These are phyloP conservation scores for Psilocybe cubensis DNA, from an alignment of 768 basidiomycete genomes.

Conservation along the genomic window DNA sequence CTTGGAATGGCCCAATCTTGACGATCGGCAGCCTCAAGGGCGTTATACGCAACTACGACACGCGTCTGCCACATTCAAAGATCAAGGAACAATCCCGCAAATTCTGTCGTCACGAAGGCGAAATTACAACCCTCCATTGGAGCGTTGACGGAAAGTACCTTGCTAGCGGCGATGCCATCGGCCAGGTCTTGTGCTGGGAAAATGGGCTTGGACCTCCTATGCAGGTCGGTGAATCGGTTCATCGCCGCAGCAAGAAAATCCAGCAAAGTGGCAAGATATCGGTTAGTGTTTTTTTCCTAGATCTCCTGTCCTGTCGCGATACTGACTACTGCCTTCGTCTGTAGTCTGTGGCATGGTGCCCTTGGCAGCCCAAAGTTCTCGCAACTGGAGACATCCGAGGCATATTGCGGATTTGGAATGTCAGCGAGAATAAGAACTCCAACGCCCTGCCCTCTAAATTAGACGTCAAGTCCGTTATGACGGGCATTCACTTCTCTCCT, in stretches of 20 bases:
- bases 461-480: conserved; percentile 63
- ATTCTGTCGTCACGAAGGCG: conserved; percentile 67
- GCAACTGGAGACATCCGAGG: conserved; percentile 66
- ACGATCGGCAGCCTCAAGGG: conserved; percentile 71
- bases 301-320: neutral
- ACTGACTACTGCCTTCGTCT: neutral
- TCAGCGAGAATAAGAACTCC: conserved; percentile 26
- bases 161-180: conserved; percentile 78
- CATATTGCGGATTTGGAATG: conserved; percentile 54
- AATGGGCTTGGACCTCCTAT: conserved; percentile 52
- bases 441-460: conserved; percentile 49
- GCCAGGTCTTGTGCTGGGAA: conserved; percentile 82
- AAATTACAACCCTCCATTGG: conserved; percentile 71
- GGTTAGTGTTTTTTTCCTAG: conserved; percentile 33
- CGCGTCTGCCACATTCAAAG: conserved; percentile 51
- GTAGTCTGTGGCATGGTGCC: conserved; percentile 86
- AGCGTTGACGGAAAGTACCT: conserved; percentile 65
- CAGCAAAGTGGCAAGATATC: conserved; percentile 66
- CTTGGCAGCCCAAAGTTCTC: conserved; percentile 77
- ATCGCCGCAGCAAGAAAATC: conserved; percentile 68
- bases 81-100: conserved; percentile 68
- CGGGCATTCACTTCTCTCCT: conserved; percentile 73
- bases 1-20: conserved; percentile 70
- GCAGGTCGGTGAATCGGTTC: conserved; percentile 57
- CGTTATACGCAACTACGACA: conserved; percentile 77